A percentile compares a stretch with the other conserved stretches of the same genome.
These are phyloP conservation scores for Ophiosphaerella herpotricha DNA, from an alignment of 2,329 filamentous ascomycete genomes.

Conservation along the genomic window DNA sequence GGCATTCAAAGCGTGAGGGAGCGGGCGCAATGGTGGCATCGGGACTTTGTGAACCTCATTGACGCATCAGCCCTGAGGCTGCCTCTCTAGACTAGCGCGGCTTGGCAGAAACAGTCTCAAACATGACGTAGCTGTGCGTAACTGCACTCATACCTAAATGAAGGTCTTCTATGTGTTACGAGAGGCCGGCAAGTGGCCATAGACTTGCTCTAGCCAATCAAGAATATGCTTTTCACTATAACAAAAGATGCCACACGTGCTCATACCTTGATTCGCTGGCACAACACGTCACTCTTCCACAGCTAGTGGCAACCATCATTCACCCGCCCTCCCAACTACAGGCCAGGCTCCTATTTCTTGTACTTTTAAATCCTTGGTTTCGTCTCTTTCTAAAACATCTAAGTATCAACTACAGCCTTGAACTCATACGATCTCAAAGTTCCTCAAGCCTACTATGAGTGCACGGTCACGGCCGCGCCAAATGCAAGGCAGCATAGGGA, in stretches of 20 bases:
- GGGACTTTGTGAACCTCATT: conserved; percentile 24
- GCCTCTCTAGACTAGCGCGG: conserved; percentile 29
- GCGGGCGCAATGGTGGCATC: conserved; percentile 39
- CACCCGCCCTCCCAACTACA: conserved; percentile 24
- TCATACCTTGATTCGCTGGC: conserved; percentile 28
- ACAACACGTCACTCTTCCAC: conserved; percentile 31
- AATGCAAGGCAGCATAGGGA: conserved; percentile 34
- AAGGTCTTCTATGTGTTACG: background rate
- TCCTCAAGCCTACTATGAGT: conserved; percentile 15
- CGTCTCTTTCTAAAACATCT: background rate
- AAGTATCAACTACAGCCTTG: background rate
- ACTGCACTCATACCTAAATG: background rate
- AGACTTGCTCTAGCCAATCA: background rate
- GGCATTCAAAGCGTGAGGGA: conserved; percentile 18
- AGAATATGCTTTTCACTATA: background rate
- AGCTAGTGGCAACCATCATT: conserved; percentile 25
- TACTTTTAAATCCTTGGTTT: background rate
- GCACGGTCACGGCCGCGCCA: conserved; percentile 21
- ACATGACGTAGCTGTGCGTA: conserved; percentile 3
- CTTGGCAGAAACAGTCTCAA: conserved; percentile 18
- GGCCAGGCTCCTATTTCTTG: background rate
- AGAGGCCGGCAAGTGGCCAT: background rate
- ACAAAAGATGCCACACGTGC: background rate
- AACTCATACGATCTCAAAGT: background rate
- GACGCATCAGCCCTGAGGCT: conserved; percentile 17